Evolutionary conservation across 2,329 filamentous ascomycete species (phyloP).

Genomic region (Shiraia bambusicola): DNA sequence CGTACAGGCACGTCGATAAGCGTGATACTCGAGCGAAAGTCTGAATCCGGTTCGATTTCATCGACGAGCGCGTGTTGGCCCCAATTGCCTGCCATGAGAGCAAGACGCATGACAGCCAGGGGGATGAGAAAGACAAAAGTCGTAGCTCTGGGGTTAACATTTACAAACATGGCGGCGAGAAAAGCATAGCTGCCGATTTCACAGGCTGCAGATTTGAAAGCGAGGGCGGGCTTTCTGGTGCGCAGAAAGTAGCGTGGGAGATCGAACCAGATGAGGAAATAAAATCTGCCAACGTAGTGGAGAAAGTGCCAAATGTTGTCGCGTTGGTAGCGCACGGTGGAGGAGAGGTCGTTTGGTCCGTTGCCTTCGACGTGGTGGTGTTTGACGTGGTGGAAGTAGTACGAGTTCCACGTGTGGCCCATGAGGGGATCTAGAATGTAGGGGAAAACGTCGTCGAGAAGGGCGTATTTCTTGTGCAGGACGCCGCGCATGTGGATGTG

Average conservation of each 20-base stretch:
- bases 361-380: conserved; percentile 83
- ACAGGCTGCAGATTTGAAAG: conserved; percentile 59
- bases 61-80: conserved; percentile 82
- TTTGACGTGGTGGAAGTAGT: conserved; percentile 84
- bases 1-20: conserved; percentile 75
- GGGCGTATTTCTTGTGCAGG: conserved; percentile 55
- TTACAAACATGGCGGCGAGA: conserved; percentile 53
- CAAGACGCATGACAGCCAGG: conserved; percentile 65
- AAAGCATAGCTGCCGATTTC: conserved; percentile 57
- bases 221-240: conserved; percentile 60
- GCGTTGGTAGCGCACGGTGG: conserved; percentile 74
- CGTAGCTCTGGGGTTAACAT: conserved; percentile 56
- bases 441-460: conserved; percentile 67
- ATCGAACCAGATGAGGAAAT: conserved; percentile 73
- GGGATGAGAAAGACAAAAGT: conserved; percentile 68
- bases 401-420: conserved; percentile 83
- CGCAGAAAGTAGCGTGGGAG: conserved; percentile 71
- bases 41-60: conserved; percentile 70
- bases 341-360: conserved; percentile 72
- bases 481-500: conserved; percentile 78
- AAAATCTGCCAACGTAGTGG: conserved; percentile 73
- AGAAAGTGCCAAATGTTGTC: conserved; percentile 67
- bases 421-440: conserved; percentile 75
- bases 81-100: conserved; percentile 82
- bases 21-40: conserved; percentile 77